Percentiles rank a stretch among this genome's conserved stretches.
Evolutionary conservation across 495 filamentous ascomycete species (phyloP).

Genomic region (Hypoxylon subgilvum): DNA sequence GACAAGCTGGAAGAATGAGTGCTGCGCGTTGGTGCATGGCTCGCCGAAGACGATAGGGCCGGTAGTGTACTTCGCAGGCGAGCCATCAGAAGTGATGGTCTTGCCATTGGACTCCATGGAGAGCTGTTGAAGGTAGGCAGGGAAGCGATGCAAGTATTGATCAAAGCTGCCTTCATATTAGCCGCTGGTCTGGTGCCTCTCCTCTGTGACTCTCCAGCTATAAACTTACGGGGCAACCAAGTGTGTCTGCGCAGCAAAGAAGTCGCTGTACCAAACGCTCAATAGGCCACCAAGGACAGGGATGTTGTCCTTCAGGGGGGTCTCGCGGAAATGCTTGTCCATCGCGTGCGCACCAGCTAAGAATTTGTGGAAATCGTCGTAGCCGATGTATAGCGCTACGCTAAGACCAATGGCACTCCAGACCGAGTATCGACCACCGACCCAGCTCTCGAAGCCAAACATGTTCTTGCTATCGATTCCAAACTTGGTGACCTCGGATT

Average conservation of each 20-base stretch:
- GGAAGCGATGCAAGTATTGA: constrained; percentile 98
- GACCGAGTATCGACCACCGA: constrained; percentile 95
- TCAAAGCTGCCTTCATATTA: constrained; percentile 69
- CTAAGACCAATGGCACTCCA: constrained; percentile 98
- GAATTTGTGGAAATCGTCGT: constrained; percentile 97
- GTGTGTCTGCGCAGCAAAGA: constrained; percentile 97
- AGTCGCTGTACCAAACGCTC: constrained; percentile 98
- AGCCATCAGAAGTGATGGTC: constrained; percentile 87
- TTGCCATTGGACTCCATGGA: constrained; percentile 99
- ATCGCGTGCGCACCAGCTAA: constrained; percentile 93
- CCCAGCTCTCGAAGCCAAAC: constrained; percentile 98
- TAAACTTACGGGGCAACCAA: constrained; percentile 80
- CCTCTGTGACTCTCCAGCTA: not conserved
- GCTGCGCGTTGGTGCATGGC: constrained; percentile 98
- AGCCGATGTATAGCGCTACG: constrained; percentile 92
- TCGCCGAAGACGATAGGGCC: constrained; percentile 93
- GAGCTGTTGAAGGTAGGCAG: constrained; percentile 96
- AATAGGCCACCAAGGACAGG: constrained; percentile 89
- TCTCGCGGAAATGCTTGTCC: constrained; percentile 95
- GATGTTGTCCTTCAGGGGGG: constrained; percentile 93
- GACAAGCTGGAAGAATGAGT: constrained; percentile 99
- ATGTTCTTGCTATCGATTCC: constrained; percentile 98
- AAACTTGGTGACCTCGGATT: constrained; percentile 93
- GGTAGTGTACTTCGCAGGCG: constrained; percentile 96
- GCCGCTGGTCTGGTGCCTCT: constrained; percentile 2